Evolutionary conservation across 2,329 filamentous ascomycete species (phyloP).

Genomic region (Lasiodiplodia sp.): DNA sequence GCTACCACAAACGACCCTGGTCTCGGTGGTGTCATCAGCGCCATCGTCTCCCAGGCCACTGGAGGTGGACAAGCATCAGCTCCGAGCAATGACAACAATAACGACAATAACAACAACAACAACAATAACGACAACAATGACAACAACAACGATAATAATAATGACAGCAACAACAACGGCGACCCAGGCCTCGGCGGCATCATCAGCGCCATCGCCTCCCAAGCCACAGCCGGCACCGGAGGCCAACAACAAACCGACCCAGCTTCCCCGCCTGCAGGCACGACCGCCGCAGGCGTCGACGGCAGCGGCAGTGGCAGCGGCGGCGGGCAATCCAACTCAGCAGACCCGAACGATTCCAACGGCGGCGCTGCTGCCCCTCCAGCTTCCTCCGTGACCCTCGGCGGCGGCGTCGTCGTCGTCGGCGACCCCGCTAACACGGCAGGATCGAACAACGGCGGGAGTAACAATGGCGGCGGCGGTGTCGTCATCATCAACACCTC

Average conservation of each 20-base stretch:
- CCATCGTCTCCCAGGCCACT: constrained; percentile 9
- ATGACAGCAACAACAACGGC: neutral
- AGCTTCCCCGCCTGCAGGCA: neutral
- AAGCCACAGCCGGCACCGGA: neutral
- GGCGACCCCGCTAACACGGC: neutral
- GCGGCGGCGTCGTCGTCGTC: constrained; percentile 1
- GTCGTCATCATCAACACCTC: neutral
- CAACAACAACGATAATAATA: neutral
- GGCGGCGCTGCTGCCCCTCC: neutral
- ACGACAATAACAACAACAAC: neutral
- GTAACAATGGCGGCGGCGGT: neutral
- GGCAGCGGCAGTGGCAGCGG: neutral
- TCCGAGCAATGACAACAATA: neutral
- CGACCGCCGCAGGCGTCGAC: neutral
- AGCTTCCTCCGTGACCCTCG: neutral
- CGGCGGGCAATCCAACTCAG: neutral
- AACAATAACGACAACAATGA: neutral
- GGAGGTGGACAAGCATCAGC: neutral
- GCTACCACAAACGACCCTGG: constrained; percentile 1
- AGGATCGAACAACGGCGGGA: neutral
- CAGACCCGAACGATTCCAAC: neutral
- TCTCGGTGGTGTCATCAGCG: constrained; percentile 20
- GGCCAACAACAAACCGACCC: no score
- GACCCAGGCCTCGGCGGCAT: neutral
- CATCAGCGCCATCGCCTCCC: constrained; percentile 2